Conservation (phyloP, 768 basidiomycete species). For the Hydnum rufescens region DNA sequence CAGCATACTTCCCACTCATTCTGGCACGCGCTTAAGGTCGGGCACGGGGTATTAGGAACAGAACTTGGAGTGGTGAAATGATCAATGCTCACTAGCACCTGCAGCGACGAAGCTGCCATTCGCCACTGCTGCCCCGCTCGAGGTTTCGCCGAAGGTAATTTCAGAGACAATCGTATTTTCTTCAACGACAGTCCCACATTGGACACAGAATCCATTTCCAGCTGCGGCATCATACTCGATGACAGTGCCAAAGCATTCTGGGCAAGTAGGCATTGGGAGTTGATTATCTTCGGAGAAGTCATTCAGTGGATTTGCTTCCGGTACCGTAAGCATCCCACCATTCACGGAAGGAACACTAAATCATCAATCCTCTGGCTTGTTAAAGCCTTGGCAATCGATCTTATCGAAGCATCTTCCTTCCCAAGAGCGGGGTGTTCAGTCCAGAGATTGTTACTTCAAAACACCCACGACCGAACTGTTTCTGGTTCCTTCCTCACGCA, state of each 20-base stretch:
- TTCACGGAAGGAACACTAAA: no score
- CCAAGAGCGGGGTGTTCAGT: no score
- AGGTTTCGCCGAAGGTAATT: constrained; percentile 86
- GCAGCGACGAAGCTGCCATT: constrained; percentile 84
- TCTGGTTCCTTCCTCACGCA: no score
- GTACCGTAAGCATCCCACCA: no score
- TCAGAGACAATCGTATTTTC: constrained; percentile 90
- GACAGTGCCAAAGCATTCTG: constrained; percentile 49
- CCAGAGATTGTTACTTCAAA: no score
- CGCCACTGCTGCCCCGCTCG: constrained; percentile 83
- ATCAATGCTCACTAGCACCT: constrained; percentile 54
- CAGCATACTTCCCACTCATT: constrained; percentile 47
- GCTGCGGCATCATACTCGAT: constrained; percentile 74
- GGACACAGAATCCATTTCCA: constrained; percentile 67
- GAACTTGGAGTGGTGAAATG: not conserved
- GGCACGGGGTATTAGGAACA: not conserved
- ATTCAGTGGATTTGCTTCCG: no score
- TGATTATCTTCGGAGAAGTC: no score
- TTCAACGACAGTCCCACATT: constrained; percentile 79
- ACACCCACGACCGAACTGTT: no score
- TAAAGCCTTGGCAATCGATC: no score
- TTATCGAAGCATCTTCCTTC: no score
- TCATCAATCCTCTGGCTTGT: no score
- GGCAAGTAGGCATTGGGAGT: no score
- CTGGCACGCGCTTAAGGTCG: not conserved